A percentile compares a stretch with the other conserved stretches of the same genome.
These are phyloP conservation scores for Gaeumannomyces tritici DNA, from an alignment of 2,329 filamentous ascomycete species.

Conservation along the genomic window DNA sequence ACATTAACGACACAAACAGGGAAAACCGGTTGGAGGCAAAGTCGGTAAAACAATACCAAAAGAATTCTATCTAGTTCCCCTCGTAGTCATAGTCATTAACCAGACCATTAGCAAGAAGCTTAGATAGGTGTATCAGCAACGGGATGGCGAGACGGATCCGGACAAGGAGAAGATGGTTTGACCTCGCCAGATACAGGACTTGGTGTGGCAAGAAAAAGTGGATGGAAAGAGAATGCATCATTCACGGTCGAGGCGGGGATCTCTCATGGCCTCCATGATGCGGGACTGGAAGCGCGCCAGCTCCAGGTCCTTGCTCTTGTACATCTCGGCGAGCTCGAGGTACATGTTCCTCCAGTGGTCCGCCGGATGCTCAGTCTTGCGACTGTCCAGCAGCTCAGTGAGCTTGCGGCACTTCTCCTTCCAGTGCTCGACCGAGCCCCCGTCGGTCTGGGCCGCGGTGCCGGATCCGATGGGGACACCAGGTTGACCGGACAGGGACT, in stretches of 20 bases:
- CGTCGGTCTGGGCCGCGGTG: slow-evolving; percentile 5
- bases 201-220: no score
- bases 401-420: slow-evolving; percentile 45
- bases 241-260: slow-evolving; percentile 1
- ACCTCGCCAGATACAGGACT: not conserved
- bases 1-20: not conserved
- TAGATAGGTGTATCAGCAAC: not conserved
- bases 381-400: slow-evolving; percentile 47
- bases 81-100: not conserved
- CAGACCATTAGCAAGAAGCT: not conserved
- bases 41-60: not conserved
- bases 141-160: not conserved
- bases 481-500: slow-evolving; percentile 7
- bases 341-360: slow-evolving; percentile 44
- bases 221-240: not conserved
- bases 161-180: not conserved
- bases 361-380: slow-evolving; percentile 34
- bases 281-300: slow-evolving; percentile 31
- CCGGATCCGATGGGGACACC: not conserved
- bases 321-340: slow-evolving; percentile 45
- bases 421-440: slow-evolving; percentile 32
- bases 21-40: not conserved
- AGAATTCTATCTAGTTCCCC: not conserved
- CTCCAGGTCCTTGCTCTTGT: slow-evolving; percentile 49
- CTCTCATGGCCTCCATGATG: slow-evolving; percentile 28